Percentiles rank a stretch among this genome's conserved stretches.
These are phyloP conservation scores for Yamadazyma taylorii DNA, from an alignment of 1,139 yeast species.

Conservation along the genomic window DNA sequence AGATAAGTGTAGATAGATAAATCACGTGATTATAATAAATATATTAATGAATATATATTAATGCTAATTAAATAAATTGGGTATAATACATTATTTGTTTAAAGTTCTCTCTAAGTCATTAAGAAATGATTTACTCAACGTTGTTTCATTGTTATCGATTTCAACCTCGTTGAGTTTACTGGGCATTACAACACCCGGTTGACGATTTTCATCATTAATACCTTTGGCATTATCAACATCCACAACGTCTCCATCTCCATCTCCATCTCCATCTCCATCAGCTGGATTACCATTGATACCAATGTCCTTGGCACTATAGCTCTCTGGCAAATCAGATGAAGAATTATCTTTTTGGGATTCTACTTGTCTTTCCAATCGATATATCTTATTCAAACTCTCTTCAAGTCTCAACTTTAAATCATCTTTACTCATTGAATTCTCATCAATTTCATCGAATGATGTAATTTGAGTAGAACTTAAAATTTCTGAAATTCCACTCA, in stretches of 20 bases:
- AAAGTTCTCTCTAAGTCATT: constrained; percentile 22
- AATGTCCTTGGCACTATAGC: too few species aligned
- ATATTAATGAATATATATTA: constrained; percentile 1
- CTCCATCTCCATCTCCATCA: too few species aligned
- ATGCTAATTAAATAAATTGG: constrained; percentile 1
- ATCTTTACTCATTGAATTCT: constrained; percentile 28
- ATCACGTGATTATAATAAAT: constrained; percentile 1
- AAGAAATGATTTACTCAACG: constrained; percentile 15
- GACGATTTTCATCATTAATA: constrained; percentile 3
- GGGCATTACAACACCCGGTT: background rate
- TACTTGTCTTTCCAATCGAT: constrained; percentile 28
- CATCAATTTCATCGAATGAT: constrained; percentile 30
- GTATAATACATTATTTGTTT: constrained; percentile 3
- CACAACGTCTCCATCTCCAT: background rate
- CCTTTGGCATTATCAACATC: constrained; percentile 1
- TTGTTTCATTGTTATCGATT: constrained; percentile 5
- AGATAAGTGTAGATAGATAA: background rate
- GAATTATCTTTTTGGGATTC: background rate
- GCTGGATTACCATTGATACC: too few species aligned
- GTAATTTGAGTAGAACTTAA: constrained; percentile 41
- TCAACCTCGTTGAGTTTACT: background rate
- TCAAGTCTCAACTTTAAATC: constrained; percentile 38
- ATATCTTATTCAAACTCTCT: constrained; percentile 40
- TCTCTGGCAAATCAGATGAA: too few species aligned
- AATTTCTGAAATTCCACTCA: constrained; percentile 44